Evolutionary conservation across 2,329 filamentous ascomycete genomes (phyloP), one percentile per base, ranked within the genome.

Genomic region (Xylogone sp.): DNA sequence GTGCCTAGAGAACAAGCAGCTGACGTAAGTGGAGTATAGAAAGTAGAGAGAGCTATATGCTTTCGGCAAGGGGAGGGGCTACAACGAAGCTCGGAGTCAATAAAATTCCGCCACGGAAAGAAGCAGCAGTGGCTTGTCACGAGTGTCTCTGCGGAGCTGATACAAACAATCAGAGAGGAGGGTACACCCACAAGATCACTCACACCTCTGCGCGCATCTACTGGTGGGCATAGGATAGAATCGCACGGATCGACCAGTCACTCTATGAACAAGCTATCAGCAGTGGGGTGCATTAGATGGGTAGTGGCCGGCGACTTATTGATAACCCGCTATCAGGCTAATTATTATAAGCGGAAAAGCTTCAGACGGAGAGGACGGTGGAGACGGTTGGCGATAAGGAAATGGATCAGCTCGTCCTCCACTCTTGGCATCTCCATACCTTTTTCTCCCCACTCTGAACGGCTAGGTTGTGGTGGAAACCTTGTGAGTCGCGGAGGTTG

Each of bases 401-500:
- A 24, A 42, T 48, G 43, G 45, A 43, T 24, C 10, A 34, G n/a
- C n/a, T 1, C 13, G n/a, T 46, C 50, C 50, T 52, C 50, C 50
- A 52, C 50, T 52, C 46, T 52, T 52, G 50, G 43, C 43, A 43
- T 18, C 16, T 27, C 24, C 49, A 18, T 21, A 43, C 13, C 13
- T 18, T 9, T 7, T 31, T 42, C 45, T 39, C 34, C 13, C 34
- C 34, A 16, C 34, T 18, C 13, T 39, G n/a, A 7, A 39, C 12
- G 34, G n/a, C 13, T 39, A 27, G 24, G 6, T 27, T 27, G 10
- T 27, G 24, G 10, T 6, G 10, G 5, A 6, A 10, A 10, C 10
- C 24, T 39, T 18, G 5, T 16, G 5, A 39, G 27, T 13, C 27
- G 13, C 13, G n/a, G 13, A 16, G 34, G 13, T 39, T 39, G 34